Percentiles rank a stretch among this genome's conserved stretches.
Evolutionary conservation across 768 basidiomycete species (phyloP).

Genomic region (Hygrocybe punicea): DNA sequence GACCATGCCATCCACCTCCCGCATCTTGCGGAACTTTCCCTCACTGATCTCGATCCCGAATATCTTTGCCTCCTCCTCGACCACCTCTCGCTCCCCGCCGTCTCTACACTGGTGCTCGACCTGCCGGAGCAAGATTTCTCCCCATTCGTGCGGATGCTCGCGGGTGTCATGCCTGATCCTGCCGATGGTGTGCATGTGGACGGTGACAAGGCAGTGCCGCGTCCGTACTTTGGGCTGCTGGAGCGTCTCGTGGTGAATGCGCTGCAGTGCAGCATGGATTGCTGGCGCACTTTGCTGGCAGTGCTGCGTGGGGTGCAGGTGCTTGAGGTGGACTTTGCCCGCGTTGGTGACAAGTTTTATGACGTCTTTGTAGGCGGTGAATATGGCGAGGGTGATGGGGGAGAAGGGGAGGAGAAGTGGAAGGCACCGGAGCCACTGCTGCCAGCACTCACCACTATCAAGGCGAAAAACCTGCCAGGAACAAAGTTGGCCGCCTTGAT

Average conservation of each 20-base stretch:
- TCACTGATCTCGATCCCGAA: conserved; percentile 56
- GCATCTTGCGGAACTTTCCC: conserved; percentile 43
- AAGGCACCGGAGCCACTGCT: conserved; percentile 14
- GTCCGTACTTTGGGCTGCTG: conserved; percentile 33
- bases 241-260: conserved; percentile 41
- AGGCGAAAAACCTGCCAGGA: conserved; percentile 22
- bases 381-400: background rate
- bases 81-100: conserved; percentile 44
- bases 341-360: conserved; percentile 32
- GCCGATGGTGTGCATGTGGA: background rate
- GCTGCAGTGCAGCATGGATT: conserved; percentile 39
- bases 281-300: conserved; percentile 36
- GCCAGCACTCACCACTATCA: conserved; percentile 20
- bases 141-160: conserved; percentile 41
- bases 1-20: conserved; percentile 35
- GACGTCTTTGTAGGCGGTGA: conserved; percentile 25
- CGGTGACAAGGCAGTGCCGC: conserved; percentile 13
- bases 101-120: conserved; percentile 46
- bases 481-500: conserved; percentile 15
- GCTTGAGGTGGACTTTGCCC: conserved; percentile 45
- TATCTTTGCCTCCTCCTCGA: conserved; percentile 48
- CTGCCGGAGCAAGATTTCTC: conserved; percentile 56
- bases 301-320: conserved; percentile 33
- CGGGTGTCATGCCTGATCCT: conserved; percentile 15
- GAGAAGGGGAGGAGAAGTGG: background rate